Base-by-base conservation (phyloP, 495 filamentous ascomycete species). In the Parachaetomium inaequale region DNA sequence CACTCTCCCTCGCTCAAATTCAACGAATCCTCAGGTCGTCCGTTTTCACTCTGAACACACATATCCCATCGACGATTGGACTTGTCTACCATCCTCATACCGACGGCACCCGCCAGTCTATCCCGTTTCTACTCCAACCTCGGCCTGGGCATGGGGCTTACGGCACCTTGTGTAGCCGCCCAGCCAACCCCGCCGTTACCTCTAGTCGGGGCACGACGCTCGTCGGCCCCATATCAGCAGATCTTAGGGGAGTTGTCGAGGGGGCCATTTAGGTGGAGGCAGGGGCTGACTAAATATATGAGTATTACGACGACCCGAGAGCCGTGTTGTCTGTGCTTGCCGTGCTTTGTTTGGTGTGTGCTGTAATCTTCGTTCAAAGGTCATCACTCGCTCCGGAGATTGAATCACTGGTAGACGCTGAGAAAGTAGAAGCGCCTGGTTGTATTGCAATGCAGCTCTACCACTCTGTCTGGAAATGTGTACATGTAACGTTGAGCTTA, bases 201-300 rank as follows among this genome's bases (percentile, higher is more conserved):
- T 56, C 51, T 21, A 19, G 15, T 28, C 12, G 26, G 47, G 46
- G 32, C 31, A 8, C 21, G 42, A 56, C 34, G 34, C 55, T 62
- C 29, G 50, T 63, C 59, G 34, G 31, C 56, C 38, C 42, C 23
- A n/a, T 40, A 56, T 59, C 58, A 64, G 28, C 59, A 64, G 43
- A 69, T 72, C 55, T 62, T 62, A 61, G 46, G 58, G 61, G 31
- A 57, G 67, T 61, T 67, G 63, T 66, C 58, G 54, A 59, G 61
- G 54, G 34, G 49, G 60, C 19, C 46, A 67, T 66, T 38, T 71
- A 69, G 49, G 63, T 61, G 62, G 55, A 68, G 61, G 60, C 61
- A 51, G 45, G 64, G 62, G 56, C 50, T 63, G 63, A 58, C 36
- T 7, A 36, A 67, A 69, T 70, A 71, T 68, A 71, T 56, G 63